Percentiles rank a stretch among this genome's conserved stretches.
Conservation (phyloP, 352 stramenopile species). For the Pythium pyrilobum region DNA sequence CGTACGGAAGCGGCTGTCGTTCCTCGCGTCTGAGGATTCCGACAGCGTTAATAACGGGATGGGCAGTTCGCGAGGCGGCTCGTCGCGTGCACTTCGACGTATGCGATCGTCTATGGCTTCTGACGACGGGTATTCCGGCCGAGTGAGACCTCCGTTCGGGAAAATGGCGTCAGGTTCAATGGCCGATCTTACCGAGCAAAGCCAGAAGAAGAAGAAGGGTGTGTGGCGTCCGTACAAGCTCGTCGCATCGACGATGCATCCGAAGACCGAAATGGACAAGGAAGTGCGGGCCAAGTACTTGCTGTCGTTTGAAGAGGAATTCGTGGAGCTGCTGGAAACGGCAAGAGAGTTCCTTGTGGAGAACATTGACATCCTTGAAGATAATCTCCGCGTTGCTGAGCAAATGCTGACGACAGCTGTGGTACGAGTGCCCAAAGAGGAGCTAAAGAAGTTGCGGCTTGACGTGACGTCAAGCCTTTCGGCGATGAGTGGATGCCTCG, state of each 20-base stretch:
- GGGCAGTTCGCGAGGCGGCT: neutral
- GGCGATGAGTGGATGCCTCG: slow-evolving; percentile 28
- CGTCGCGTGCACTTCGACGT: slow-evolving; percentile 30
- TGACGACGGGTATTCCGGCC: slow-evolving; percentile 35
- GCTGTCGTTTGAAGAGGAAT: slow-evolving; percentile 36
- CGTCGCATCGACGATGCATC: slow-evolving; percentile 71
- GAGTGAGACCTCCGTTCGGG: slow-evolving; percentile 22
- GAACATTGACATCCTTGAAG: slow-evolving; percentile 69
- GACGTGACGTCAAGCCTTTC: slow-evolving; percentile 33
- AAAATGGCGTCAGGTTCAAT: slow-evolving; percentile 3
- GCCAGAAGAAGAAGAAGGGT: slow-evolving; percentile 14
- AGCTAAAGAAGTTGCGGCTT: slow-evolving; percentile 45
- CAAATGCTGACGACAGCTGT: slow-evolving; percentile 57
- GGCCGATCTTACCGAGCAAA: slow-evolving; percentile 18
- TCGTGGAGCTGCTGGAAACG: slow-evolving; percentile 34
- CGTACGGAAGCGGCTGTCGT: slow-evolving; percentile 67
- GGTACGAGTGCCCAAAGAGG: slow-evolving; percentile 42
- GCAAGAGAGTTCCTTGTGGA: slow-evolving; percentile 39
- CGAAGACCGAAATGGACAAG: slow-evolving; percentile 36
- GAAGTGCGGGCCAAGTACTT: slow-evolving; percentile 44
- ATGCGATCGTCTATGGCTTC: slow-evolving; percentile 50
- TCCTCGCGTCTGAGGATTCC: slow-evolving; percentile 69
- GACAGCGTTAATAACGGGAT: slow-evolving; percentile 34
- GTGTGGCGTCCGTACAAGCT: slow-evolving; percentile 77
- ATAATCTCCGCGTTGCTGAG: slow-evolving; percentile 55